Conservation (phyloP, 176 grass and related monocot species). For the Rhynchospora pubera region DNA sequence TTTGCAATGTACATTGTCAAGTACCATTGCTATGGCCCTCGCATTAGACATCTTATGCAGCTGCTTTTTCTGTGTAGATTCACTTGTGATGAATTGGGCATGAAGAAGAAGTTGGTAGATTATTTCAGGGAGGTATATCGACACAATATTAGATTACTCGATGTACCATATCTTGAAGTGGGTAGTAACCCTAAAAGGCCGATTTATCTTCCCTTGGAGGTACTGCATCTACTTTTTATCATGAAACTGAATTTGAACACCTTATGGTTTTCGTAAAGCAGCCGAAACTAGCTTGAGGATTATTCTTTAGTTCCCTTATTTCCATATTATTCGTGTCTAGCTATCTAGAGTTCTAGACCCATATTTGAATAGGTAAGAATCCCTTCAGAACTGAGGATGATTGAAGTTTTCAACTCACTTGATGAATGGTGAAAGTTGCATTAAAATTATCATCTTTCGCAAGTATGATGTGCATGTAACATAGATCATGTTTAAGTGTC, state of each 20-base stretch:
- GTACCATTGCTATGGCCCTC: background rate
- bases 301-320: background rate
- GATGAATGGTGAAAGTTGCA: no score
- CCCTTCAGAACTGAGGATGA: no score
- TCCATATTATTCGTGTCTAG: no score
- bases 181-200: conserved; percentile 39
- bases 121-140: conserved; percentile 61
- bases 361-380: no score
- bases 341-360: no score
- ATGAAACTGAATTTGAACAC: background rate
- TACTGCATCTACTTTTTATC: conserved; percentile 16
- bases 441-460: no score
- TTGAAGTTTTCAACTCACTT: no score
- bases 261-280: background rate
- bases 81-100: background rate
- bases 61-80: background rate
- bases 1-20: background rate
- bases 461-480: no score
- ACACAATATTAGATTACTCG: conserved; percentile 23
- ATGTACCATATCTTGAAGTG: conserved; percentile 60
- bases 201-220: conserved; percentile 80
- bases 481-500: no score
- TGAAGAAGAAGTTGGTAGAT: conserved; percentile 9
- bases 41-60: background rate
- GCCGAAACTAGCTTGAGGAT: background rate